A percentile compares a stretch with the other conserved stretches of the same genome.
These are phyloP conservation scores for Trichoderma sp. DNA, from an alignment of 2,329 filamentous ascomycete genomes.

Conservation along the genomic window DNA sequence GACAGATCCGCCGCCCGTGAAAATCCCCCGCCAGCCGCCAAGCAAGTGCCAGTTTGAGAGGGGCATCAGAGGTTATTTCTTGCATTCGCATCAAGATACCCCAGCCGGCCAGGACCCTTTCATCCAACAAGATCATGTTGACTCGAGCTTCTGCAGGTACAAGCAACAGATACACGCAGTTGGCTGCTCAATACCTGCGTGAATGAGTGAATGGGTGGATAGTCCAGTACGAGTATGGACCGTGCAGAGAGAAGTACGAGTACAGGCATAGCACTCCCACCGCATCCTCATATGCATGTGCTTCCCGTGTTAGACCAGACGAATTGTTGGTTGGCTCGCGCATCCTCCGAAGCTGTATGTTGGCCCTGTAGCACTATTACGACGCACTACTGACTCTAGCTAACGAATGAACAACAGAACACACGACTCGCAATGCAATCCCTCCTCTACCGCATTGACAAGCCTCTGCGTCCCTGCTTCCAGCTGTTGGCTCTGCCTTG, in stretches of 20 bases:
- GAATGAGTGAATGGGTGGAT: not conserved
- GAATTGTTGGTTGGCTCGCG: not conserved
- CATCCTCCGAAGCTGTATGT: not conserved
- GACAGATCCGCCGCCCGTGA: not conserved
- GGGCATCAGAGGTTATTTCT: not conserved
- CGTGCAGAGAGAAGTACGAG: not conserved
- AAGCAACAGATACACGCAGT: not conserved
- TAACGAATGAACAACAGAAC: too few species aligned
- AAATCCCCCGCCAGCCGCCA: not conserved
- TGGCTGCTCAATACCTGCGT: not conserved
- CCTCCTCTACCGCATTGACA: not conserved
- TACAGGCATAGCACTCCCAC: not conserved
- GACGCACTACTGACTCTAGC: not conserved
- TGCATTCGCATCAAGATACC: not conserved
- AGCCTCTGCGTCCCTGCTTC: not conserved
- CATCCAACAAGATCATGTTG: not conserved
- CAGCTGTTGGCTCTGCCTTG: not conserved
- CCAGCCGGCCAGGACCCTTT: not conserved
- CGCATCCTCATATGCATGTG: not conserved
- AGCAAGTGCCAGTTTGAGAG: not conserved
- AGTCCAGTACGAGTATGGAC: not conserved
- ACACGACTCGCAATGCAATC: not conserved
- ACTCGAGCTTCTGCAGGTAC: not conserved
- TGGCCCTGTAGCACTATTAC: not conserved
- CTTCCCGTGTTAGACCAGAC: not conserved